phyloP scores from a whole-genome alignment of 2,329 filamentous ascomycete species.

The Colletotrichum brevisporum region DNA sequence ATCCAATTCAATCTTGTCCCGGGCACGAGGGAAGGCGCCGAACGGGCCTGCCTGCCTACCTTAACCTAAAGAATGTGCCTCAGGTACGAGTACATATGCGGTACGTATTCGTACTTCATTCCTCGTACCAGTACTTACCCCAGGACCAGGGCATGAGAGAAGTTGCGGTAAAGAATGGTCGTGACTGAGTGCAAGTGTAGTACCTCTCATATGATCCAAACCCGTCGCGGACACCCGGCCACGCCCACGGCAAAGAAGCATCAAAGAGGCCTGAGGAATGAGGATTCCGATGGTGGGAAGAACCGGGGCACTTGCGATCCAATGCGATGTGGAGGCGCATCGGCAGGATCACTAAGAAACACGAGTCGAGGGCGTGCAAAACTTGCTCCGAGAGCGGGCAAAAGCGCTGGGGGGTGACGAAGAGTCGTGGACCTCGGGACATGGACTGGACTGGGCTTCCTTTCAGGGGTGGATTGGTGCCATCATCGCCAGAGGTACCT shows the following conservation, averaged over 20 bases:
- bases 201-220: no score
- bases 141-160: background rate
- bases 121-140: no score
- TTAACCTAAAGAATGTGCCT: background rate
- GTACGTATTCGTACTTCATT: background rate
- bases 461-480: constrained; percentile 23
- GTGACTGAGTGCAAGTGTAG: background rate
- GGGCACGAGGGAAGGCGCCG: background rate
- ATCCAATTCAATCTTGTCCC: constrained; percentile 50
- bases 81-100: background rate
- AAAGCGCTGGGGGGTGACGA: constrained; percentile 27
- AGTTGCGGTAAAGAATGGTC: background rate
- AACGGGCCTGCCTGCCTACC: background rate
- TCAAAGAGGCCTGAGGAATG: background rate
- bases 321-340: constrained; percentile 11
- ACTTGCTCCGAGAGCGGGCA: constrained; percentile 39
- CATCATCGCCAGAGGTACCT: constrained; percentile 12
- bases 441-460: constrained; percentile 3
- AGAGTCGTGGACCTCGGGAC: constrained; percentile 27
- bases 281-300: constrained; percentile 7
- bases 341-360: constrained; percentile 37
- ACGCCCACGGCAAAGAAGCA: no score
- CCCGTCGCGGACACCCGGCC: background rate
- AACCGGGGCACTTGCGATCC: constrained; percentile 27
- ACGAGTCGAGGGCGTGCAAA: constrained; percentile 33